Percentiles rank a stretch among this genome's conserved stretches.
These are phyloP conservation scores for Mycosphaerella arachidis DNA, from an alignment of 2,329 filamentous ascomycete genomes.

Conservation along the genomic window DNA sequence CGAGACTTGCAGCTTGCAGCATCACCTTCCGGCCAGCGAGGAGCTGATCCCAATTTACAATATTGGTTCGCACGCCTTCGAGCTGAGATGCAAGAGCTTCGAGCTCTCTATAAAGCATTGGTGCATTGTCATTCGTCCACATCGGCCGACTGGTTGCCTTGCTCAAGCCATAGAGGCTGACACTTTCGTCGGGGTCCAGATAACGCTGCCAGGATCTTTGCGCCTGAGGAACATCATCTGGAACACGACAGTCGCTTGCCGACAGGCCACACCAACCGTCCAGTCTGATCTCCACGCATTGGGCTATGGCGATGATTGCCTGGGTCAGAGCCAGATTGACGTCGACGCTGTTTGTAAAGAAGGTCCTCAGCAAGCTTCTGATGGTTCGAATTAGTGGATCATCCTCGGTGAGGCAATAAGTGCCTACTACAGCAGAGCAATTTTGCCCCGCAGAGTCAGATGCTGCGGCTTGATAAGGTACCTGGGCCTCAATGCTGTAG, in stretches of 20 bases:
- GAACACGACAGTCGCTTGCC: slow-evolving; percentile 18
- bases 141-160: slow-evolving; percentile 34
- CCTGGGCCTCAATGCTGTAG: slow-evolving; percentile 30
- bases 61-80: slow-evolving; percentile 38
- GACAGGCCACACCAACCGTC: slow-evolving; percentile 79
- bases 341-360: slow-evolving; percentile 86
- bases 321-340: slow-evolving; percentile 87
- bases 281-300: slow-evolving; percentile 77
- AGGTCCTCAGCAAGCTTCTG: slow-evolving; percentile 63
- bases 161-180: slow-evolving; percentile 21
- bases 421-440: not conserved
- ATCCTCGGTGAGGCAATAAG: slow-evolving; percentile 43
- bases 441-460: not conserved
- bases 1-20: slow-evolving; percentile 45
- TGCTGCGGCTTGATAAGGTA: slow-evolving; percentile 7
- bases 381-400: slow-evolving; percentile 53
- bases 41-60: slow-evolving; percentile 46
- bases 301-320: slow-evolving; percentile 72
- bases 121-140: slow-evolving; percentile 35
- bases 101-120: slow-evolving; percentile 41
- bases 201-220: slow-evolving; percentile 24
- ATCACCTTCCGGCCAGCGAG: slow-evolving; percentile 47
- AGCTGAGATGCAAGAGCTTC: slow-evolving; percentile 41
- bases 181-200: slow-evolving; percentile 35
- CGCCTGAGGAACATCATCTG: slow-evolving; percentile 38